phyloP scores from a whole-genome alignment of 2,329 filamentous ascomycete genomes.

The Alternaria metachromatica region DNA sequence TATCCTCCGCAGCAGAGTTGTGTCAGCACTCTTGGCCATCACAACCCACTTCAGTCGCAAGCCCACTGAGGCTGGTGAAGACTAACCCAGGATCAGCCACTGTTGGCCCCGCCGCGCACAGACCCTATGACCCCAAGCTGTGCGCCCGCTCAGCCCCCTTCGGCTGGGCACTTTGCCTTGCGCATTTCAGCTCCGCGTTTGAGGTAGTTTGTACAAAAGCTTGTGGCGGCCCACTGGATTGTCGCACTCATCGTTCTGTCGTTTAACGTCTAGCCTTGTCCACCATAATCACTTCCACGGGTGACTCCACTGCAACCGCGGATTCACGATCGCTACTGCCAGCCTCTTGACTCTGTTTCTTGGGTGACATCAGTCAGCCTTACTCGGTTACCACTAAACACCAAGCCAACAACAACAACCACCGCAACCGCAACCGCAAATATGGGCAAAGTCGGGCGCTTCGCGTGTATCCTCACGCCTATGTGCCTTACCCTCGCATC shows the following conservation, averaged over 20 bases:
- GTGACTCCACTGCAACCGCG: background rate
- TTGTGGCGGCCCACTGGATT: background rate
- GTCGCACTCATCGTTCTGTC: background rate
- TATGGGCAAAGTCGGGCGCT: constrained; percentile 78
- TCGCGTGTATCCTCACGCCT: constrained; percentile 86
- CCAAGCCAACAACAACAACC: background rate
- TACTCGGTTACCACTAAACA: constrained; percentile 4
- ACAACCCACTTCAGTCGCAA: constrained; percentile 16
- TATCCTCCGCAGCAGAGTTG: constrained; percentile 17
- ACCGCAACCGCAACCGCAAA: constrained; percentile 31
- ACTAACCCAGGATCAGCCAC: constrained; percentile 15
- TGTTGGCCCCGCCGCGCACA: constrained; percentile 13
- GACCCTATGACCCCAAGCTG: background rate
- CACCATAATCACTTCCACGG: background rate
- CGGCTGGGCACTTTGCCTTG: constrained; percentile 14
- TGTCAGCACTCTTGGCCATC: constrained; percentile 17
- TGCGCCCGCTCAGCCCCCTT: constrained; percentile 23
- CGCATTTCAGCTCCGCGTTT: constrained; percentile 17
- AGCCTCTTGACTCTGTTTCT: constrained; percentile 1
- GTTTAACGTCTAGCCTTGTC: background rate
- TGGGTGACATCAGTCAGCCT: constrained; percentile 15
- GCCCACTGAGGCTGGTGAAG: constrained; percentile 31
- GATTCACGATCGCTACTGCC: constrained; percentile 1
- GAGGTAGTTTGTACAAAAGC: constrained; percentile 15
- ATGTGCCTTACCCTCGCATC: constrained; percentile 81